Evolutionary conservation across 345 rosid species (phyloP), one percentile per base, ranked within the genome.

Genomic region (Eucalyptus sp.): DNA sequence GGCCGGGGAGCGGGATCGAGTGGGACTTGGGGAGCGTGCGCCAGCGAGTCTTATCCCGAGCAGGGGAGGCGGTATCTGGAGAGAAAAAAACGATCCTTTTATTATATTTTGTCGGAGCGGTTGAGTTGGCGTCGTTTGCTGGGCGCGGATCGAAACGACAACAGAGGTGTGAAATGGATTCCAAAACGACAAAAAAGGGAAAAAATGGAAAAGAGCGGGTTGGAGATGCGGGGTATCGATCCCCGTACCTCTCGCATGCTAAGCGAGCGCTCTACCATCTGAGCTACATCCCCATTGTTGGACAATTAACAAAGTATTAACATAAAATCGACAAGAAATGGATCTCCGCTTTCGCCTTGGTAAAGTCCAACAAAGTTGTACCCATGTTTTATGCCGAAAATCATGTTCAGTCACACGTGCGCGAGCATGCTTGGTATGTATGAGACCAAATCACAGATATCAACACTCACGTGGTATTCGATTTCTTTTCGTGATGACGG

Each of bases 221-320:
- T 92, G 92, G 94, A 91, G 93, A 93, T 90, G 94, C 90, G 92
- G 92, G 92, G 94, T 90, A 93, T 93, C 92, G 92, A 93, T 92
- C 94, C 93, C 92, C 93, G 93, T 93, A 90, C 94, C 93, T 93
- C 95, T 93, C 93, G 93, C 94, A 94, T 94, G 95, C 93, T 92
- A 93, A 93, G 94, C 94, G 93, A 93, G 94, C 95, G 93, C 95
- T 94, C 95, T 93, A 94, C 95, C 95, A 93, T 93, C 96, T 92
- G 94, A 94, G 94, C 95, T 94, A 94, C 93, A 94, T 93, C 94
- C 95, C 95, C 94, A 2, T 87, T 14, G 64, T 29, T 88, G 37
- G 0, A 0, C 0, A 2, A 12, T 60, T 0, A 1, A 6, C 13
- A 27, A 27, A 1, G 5, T 12, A 1, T 12, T 60, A 0, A 1